Base-by-base conservation (phyloP, 2,329 filamentous ascomycete genomes). In the Mycosphaerella sp. region DNA sequence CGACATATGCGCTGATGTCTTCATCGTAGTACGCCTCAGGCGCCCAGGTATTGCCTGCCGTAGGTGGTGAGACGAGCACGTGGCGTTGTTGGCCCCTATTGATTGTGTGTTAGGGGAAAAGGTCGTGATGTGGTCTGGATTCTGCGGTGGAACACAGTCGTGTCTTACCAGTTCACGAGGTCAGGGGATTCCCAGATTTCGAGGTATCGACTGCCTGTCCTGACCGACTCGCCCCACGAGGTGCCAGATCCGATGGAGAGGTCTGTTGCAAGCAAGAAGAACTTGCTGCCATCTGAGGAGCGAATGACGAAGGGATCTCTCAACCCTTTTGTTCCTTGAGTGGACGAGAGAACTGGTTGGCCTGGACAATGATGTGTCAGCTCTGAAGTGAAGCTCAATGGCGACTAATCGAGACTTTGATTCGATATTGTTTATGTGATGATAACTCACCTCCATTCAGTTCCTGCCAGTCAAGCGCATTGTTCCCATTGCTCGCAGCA, bases 11-110 rank as follows among this genome's bases (percentile, higher is more conserved):
- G 13, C 62, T 59, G 59, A 73, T 72, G 1, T 66, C 63, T 0
- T 69, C 65, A 55, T 80, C 76, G 72, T 73, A 80, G 45, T 80
- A 73, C 0, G 77, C 77, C 44, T 76, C 74, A 0, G 78, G 79
- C 0, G 78, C 78, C 78, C 78, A 81, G 0, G 77, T 79, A 44
- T 77, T 79, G 2, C 76, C 77, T 0, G 75, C 76, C 0, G 69
- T 74, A 1, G 68, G 54, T 0, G 76, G 75, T 0, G 75, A 76
- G 0, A 79, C 74, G 5, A 71, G 66, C 17, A 77, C 64, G 17
- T 78, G 75, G 13, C 76, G 70, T 51, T 79, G 76, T 16, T 64
- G 67, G 1, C 74, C 75, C 76, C 21, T 21, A 21, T 21, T n/a
- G n/a, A n/a, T n/a, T n/a, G n/a, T n/a, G n/a, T n/a, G n/a, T n/a